Evolutionary conservation across 1,284 basidiomycete species (phyloP).

Genomic region (Golubevia sp.): DNA sequence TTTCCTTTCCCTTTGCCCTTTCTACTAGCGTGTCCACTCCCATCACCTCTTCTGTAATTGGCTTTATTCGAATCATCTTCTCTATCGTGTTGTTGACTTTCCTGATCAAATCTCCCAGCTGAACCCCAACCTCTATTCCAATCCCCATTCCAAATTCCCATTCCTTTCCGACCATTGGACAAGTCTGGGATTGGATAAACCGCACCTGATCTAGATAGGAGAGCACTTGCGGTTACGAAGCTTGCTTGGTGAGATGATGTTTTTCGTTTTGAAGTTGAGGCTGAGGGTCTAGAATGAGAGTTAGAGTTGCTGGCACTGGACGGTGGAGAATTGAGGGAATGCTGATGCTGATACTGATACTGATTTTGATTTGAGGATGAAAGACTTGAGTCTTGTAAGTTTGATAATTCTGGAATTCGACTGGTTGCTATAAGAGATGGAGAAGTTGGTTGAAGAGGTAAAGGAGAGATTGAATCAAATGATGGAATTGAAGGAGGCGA

Average conservation of each 20-base stretch:
- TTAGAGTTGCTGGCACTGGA: too few relatives aligned
- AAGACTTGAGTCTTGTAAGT: too few relatives aligned
- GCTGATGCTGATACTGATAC: not conserved
- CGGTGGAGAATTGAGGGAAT: not conserved
- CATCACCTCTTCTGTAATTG: constrained; percentile 5
- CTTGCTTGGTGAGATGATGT: not conserved
- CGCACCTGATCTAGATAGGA: constrained; percentile 38
- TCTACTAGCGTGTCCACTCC: not conserved
- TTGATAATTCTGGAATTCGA: too few relatives aligned
- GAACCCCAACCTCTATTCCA: constrained; percentile 1
- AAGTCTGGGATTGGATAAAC: not conserved
- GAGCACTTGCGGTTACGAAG: constrained; percentile 36
- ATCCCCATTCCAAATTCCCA: too few relatives aligned
- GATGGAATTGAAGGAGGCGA: not conserved
- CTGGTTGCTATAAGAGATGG: too few relatives aligned
- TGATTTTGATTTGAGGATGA: not conserved
- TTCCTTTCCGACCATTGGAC: too few relatives aligned
- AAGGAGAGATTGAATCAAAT: too few relatives aligned
- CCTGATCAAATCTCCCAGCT: too few relatives aligned
- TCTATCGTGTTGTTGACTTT: constrained; percentile 1
- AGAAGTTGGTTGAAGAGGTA: too few relatives aligned
- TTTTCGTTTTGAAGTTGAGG: not conserved
- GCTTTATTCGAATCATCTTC: constrained; percentile 14
- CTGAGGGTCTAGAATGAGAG: not conserved
- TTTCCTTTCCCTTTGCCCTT: constrained; percentile 11